Base-by-base conservation (phyloP, 2,329 filamentous ascomycete species). In the Fusarium subglutinans region DNA sequence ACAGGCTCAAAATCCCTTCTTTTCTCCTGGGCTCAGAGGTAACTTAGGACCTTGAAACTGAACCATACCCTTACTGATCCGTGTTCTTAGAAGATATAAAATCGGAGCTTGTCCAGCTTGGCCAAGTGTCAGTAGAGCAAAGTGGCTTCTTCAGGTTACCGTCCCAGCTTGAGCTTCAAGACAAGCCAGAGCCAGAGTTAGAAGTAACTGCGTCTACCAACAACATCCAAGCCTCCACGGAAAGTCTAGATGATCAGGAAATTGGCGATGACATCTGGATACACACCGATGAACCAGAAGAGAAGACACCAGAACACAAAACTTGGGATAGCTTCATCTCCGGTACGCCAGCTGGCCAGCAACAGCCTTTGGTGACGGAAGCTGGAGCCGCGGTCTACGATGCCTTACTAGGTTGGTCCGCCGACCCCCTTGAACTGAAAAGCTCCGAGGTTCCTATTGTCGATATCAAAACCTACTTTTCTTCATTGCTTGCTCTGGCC, bases 291-390 rank as follows among this genome's bases (percentile, higher is more conserved):
- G 77, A 82, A 18, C 70, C 78, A 15, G 55, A 76, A 5, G 59
- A 74, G n/a, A 79, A 79, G 9, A 57, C 69, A 10, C 82, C 86
- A 12, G 80, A 83, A 44, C 90, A 90, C 77, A 88, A 87, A 69
- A 92, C 91, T 2, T 96, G 94, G 94, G 91, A 94, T 73, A 83
- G 82, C 4, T 95, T 95, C 76, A 79, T 84, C n/a, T 78, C 83
- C 10, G 79, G 84, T 9, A 81, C 84, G 15, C 73, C 80, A 4
- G 68, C 66, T 17, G 56, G 67, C 28, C 79, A 50, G 83, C 86
- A 62, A 45, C 87, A 89, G 3, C 81, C 87, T 4, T 91, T 93
- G 70, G 82, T 95, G 18, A 91, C 90, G 6, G 94, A 96, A 81
- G 90, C 91, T 35, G 92, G 92, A 0, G 85, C 91, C 4, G 81